Evolutionary conservation across 306 rosid species (phyloP), one percentile per base, ranked within the genome.

Genomic region (Echinosophora koreensis): DNA sequence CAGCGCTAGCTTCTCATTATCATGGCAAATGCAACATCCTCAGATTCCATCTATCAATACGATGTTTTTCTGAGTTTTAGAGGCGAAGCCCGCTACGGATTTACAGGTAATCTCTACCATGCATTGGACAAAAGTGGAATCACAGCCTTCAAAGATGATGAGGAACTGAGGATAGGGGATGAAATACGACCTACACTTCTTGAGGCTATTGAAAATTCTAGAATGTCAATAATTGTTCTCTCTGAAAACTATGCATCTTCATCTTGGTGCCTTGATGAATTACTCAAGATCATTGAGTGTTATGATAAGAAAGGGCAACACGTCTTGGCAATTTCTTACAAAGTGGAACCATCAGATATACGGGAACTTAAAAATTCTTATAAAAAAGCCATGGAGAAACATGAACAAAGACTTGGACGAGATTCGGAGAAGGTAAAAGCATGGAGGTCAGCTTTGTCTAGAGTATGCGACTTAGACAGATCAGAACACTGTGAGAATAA

Each of bases 191-290:
- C 66, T 28, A 34, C 51, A 9, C 8, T 46, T 46, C 15, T 12
- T 57, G 9, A 18, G 2, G 11, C 6, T 14, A 73, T 73, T 32
- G 44, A 73, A 4, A 14, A n/a, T 0, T 73, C 77, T 3, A 73
- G 47, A 59, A 34, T 61, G 9, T 35, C 49, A 16, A 49, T 74
- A 1, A n/a, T 76, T 8, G 80, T 76, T 41, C 2, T 76, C 1
- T 76, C 56, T 6, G 1, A 63, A 41, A 27, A 76, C 64, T 76
- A 64, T 8, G 55, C 80, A 12, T 37, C 27, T 65, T 76, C 72
- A 9, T 13, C 16, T 0, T 7, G 17, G 30, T 76, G 73, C 32
- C 73, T 76, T 7, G 62, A 76, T 13, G 80, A 76, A 52, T 16
- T 76, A 0, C 44, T 3, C 13, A 51, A 64, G 39, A 76, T 76